These are phyloP conservation scores for Lophium mytilinum DNA, from an alignment of 495 filamentous ascomycete species.

Conservation along the genomic window DNA sequence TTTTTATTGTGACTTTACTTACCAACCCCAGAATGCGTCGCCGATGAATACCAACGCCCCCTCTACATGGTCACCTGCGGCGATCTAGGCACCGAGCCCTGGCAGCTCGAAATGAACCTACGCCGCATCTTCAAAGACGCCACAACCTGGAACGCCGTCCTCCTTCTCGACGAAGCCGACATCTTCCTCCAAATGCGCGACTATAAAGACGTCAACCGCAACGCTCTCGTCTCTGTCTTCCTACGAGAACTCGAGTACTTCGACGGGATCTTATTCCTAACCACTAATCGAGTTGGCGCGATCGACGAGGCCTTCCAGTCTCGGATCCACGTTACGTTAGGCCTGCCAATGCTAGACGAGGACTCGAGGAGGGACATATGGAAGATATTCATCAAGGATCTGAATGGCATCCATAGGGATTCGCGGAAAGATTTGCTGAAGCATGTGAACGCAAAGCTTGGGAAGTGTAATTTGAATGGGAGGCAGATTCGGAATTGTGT, in stretches of 20 bases:
- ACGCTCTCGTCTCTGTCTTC: slow-evolving; percentile 48
- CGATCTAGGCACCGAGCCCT: slow-evolving; percentile 7
- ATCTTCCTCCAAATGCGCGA: slow-evolving; percentile 46
- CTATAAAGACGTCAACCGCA: slow-evolving; percentile 38
- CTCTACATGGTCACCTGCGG: slow-evolving; percentile 3
- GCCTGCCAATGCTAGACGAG: slow-evolving; percentile 27
- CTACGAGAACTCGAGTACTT: slow-evolving; percentile 52
- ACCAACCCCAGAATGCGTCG: neutral
- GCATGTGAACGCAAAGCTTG: slow-evolving; percentile 35
- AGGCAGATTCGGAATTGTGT: slow-evolving; percentile 57
- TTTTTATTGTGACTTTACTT: neutral
- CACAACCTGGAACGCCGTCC: slow-evolving; percentile 25
- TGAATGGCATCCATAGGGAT: neutral
- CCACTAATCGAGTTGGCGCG: slow-evolving; percentile 45
- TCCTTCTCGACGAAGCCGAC: slow-evolving; percentile 51
- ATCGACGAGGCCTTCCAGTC: slow-evolving; percentile 36
- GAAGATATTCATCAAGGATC: slow-evolving; percentile 30
- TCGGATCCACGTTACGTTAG: slow-evolving; percentile 34
- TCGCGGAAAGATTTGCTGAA: slow-evolving; percentile 28
- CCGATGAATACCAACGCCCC: slow-evolving; percentile 1
- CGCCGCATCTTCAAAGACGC: neutral
- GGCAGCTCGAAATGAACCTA: slow-evolving; percentile 2
- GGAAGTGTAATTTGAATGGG: slow-evolving; percentile 45
- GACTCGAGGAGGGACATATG: slow-evolving; percentile 30
- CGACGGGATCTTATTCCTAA: slow-evolving; percentile 49